phyloP scores from a whole-genome alignment of 1,284 basidiomycete species.

The Caloboletus inedulis region DNA sequence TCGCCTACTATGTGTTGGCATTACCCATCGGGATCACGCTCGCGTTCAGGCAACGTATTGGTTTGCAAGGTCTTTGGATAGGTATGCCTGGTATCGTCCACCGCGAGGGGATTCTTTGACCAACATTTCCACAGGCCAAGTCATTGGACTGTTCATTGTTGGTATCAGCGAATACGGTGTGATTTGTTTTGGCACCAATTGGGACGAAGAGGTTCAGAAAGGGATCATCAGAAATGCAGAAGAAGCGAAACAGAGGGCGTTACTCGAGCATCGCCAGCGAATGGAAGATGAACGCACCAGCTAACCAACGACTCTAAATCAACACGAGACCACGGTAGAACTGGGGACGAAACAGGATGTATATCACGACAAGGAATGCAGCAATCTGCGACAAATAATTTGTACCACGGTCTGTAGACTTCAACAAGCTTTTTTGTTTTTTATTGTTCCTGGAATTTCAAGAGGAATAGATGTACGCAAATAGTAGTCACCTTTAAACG shows the following conservation, averaged over 20 bases:
- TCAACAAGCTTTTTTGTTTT: not conserved
- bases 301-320: constrained; percentile 10
- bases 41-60: constrained; percentile 54
- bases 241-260: constrained; percentile 43
- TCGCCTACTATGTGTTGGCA: constrained; percentile 76
- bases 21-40: constrained; percentile 68
- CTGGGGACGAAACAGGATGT: not conserved
- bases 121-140: constrained; percentile 51
- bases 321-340: not conserved
- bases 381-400: not conserved
- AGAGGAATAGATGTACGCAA: not conserved
- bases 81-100: constrained; percentile 34
- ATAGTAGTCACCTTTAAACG: not conserved
- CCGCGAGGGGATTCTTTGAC: not conserved
- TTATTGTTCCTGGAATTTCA: not conserved
- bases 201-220: constrained; percentile 57
- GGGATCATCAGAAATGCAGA: constrained; percentile 49
- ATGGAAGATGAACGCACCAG: constrained; percentile 12
- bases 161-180: constrained; percentile 64
- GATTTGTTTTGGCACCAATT: constrained; percentile 64
- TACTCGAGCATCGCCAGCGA: constrained; percentile 18
- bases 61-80: constrained; percentile 69
- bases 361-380: not conserved
- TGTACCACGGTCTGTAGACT: not conserved
- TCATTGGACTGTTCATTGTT: constrained; percentile 68